Conservation (phyloP, 1,284 basidiomycete species). For the Chalciporus sp. region DNA sequence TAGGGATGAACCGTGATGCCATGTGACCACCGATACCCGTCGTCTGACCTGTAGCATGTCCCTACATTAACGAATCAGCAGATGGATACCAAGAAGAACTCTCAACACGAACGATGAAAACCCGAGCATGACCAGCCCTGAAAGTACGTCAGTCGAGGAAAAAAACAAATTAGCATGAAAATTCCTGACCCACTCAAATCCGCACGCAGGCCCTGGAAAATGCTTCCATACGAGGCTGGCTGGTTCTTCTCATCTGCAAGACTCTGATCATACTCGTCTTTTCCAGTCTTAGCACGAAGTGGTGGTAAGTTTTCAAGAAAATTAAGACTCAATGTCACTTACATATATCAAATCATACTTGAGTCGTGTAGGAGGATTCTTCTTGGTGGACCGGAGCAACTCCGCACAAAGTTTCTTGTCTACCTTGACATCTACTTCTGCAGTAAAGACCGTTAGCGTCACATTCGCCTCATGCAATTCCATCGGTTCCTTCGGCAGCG, state of each 20-base stretch:
- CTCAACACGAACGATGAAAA: constrained; percentile 69
- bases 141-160: constrained; percentile 12
- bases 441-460: constrained; percentile 81
- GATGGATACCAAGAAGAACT: neutral
- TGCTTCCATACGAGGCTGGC: constrained; percentile 62
- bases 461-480: constrained; percentile 67
- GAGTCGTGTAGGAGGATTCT: constrained; percentile 82
- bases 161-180: neutral
- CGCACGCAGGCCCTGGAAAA: constrained; percentile 86
- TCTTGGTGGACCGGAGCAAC: constrained; percentile 92
- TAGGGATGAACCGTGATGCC: constrained; percentile 92
- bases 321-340: constrained; percentile 27
- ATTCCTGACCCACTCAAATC: constrained; percentile 73
- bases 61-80: constrained; percentile 40
- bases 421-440: constrained; percentile 76
- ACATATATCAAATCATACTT: constrained; percentile 89
- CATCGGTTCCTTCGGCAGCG: constrained; percentile 53
- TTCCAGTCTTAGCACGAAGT: constrained; percentile 64
- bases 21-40: constrained; percentile 93
- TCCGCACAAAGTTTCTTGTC: constrained; percentile 77
- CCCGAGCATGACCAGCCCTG: constrained; percentile 64
- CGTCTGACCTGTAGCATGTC: constrained; percentile 87
- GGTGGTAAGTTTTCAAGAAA: constrained; percentile 1
- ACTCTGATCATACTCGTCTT: constrained; percentile 84
- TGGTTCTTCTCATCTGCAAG: constrained; percentile 65